phyloP scores from a whole-genome alignment of 495 filamentous ascomycete genomes.

The Tuber umbilicatum region DNA sequence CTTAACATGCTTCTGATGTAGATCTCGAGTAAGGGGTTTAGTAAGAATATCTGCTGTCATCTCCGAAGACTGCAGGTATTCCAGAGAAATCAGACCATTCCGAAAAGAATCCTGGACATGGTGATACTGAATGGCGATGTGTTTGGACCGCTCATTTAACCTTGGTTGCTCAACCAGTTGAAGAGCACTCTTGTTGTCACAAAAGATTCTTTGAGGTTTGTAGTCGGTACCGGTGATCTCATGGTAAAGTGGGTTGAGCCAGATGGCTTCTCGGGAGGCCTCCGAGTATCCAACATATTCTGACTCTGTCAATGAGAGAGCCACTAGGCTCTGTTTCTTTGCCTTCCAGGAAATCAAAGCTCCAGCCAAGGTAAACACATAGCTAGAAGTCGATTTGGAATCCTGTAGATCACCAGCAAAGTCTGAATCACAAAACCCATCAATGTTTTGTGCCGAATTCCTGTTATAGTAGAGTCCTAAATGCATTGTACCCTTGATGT shows the following conservation, averaged over 20 bases:
- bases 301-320: background rate
- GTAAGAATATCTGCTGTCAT: background rate
- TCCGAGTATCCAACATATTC: background rate
- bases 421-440: background rate
- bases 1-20: background rate
- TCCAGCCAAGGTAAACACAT: background rate
- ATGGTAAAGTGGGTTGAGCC: background rate
- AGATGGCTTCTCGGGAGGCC: background rate
- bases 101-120: background rate
- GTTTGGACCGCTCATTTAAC: background rate
- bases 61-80: background rate
- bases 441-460: background rate
- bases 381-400: background rate
- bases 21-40: background rate
- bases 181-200: background rate
- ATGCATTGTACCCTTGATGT: background rate
- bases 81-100: background rate
- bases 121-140: background rate
- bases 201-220: background rate
- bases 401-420: background rate
- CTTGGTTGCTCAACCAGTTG: background rate
- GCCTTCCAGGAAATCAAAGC: constrained; percentile 1
- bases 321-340: background rate
- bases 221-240: background rate
- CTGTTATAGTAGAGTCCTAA: background rate